A percentile compares a stretch with the other conserved stretches of the same genome.
phyloP scores from a whole-genome alignment of 1,284 basidiomycete species.

The Sparassis latifolia region DNA sequence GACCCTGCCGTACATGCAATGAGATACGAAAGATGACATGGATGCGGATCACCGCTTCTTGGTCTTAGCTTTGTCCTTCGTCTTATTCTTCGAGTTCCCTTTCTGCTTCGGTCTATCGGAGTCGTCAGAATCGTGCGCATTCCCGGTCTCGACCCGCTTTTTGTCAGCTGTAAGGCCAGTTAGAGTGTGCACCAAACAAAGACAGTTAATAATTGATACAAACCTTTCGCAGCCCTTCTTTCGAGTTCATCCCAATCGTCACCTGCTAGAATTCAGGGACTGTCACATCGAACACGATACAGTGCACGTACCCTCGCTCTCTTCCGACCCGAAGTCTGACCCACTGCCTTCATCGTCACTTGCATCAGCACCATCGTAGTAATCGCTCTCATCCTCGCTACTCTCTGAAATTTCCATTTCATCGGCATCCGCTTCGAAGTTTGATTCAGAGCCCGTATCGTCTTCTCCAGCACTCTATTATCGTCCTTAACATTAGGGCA shows the following conservation, averaged over 20 bases:
- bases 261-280: constrained; percentile 34
- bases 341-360: constrained; percentile 61
- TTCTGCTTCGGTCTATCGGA: constrained; percentile 49
- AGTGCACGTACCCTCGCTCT: constrained; percentile 50
- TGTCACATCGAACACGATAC: background rate
- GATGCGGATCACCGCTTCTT: constrained; percentile 17
- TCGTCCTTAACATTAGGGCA: constrained; percentile 1
- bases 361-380: constrained; percentile 51
- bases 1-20: too few relatives aligned
- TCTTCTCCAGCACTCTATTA: constrained; percentile 61
- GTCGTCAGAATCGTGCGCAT: constrained; percentile 53
- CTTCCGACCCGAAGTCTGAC: constrained; percentile 63
- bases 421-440: constrained; percentile 71
- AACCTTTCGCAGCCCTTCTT: constrained; percentile 81
- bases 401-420: constrained; percentile 35
- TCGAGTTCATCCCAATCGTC: constrained; percentile 97
- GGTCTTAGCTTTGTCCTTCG: constrained; percentile 35
- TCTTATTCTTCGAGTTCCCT: constrained; percentile 31
- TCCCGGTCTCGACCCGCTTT: constrained; percentile 49
- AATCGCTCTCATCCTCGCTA: constrained; percentile 51
- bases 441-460: constrained; percentile 71
- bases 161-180: constrained; percentile 48
- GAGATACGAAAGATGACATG: too few relatives aligned
- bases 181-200: background rate
- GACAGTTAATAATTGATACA: constrained; percentile 15